Base-by-base conservation (phyloP, 768 basidiomycete species). In the Lactifluus volemus region DNA sequence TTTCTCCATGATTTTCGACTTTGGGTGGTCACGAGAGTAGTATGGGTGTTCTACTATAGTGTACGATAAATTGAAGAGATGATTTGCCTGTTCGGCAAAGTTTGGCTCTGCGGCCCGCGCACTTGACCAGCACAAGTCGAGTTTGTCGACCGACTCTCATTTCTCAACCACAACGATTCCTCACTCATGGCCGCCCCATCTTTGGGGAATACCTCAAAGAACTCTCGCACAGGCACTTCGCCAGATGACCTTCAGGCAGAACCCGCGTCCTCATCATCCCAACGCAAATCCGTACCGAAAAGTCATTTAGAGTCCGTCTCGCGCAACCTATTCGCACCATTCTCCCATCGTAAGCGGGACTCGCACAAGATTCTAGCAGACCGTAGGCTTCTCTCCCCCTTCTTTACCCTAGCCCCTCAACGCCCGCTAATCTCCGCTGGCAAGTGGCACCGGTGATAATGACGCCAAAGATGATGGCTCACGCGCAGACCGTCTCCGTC, bases 361-460 rank as follows among this genome's bases (percentile, higher is more conserved):
- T 87, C 90, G 2, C 80, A 82, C 14, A 80, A 79, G 68, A 86
- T 92, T 55, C 76, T 92, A 15, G 80, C 88, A 56, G 88, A 89
- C 71, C 78, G 90, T 92, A 74, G 68, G 87, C 70, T 30, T 17
- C 39, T 41, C 61, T 34, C 49, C 30, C 54, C 53, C 45, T 30
- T 15, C 56, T 53, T 63, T 49, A 39, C 44, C 63, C 42, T 36
- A 25, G 54, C 11, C 53, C 42, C 12, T 39, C 25, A 10, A 34
- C 19, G 5, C 14, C 19, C 14, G 10, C 53, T 48, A 10, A 53
- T 38, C 54, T 38, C 25, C 41, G 47, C 58, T 53, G 39, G 59
- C 52, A 69, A 85, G 92, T 94, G 71, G 91, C 91, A 14, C 91
- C 91, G 12, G 85, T 86, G 63, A 89, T 94, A 67, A 91, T 94